Evolutionary conservation across 2,329 filamentous ascomycete genomes (phyloP).

Genomic region (Aureobasidium uvarum): DNA sequence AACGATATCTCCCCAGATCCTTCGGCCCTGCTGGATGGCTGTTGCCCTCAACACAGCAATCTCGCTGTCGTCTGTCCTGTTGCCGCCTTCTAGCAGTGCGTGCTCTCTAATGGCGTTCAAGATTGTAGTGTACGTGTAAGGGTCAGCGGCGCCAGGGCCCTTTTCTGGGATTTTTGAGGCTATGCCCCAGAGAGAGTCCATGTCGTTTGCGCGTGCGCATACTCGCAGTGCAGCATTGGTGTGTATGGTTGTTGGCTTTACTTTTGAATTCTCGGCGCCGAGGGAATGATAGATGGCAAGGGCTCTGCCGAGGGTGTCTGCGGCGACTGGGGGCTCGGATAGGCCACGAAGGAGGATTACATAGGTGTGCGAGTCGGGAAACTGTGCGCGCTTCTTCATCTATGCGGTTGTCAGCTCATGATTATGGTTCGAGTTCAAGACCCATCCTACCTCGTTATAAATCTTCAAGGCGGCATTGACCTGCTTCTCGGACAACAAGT

Average conservation of each 20-base stretch:
- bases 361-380: constrained; percentile 78
- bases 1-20: constrained; percentile 78
- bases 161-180: constrained; percentile 66
- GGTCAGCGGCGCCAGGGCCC: constrained; percentile 63
- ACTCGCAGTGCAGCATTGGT: constrained; percentile 85
- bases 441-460: constrained; percentile 73
- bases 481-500: constrained; percentile 61
- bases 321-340: constrained; percentile 57
- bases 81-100: constrained; percentile 30
- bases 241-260: constrained; percentile 75
- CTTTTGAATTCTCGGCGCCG: constrained; percentile 58
- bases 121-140: constrained; percentile 76
- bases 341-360: constrained; percentile 79
- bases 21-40: constrained; percentile 64
- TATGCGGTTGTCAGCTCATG: constrained; percentile 39
- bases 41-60: constrained; percentile 40
- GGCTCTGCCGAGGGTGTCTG: constrained; percentile 63
- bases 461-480: constrained; percentile 68
- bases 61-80: constrained; percentile 34
- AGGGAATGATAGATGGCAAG: constrained; percentile 76
- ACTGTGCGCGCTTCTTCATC: constrained; percentile 93
- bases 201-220: constrained; percentile 69
- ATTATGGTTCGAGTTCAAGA: too few relatives aligned
- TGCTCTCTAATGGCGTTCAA: constrained; percentile 68
- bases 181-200: constrained; percentile 78